Evolutionary conservation across 176 grass and related monocot genomes (phyloP), one percentile per base, ranked within the genome.

Genomic region (Zea luxurians): DNA sequence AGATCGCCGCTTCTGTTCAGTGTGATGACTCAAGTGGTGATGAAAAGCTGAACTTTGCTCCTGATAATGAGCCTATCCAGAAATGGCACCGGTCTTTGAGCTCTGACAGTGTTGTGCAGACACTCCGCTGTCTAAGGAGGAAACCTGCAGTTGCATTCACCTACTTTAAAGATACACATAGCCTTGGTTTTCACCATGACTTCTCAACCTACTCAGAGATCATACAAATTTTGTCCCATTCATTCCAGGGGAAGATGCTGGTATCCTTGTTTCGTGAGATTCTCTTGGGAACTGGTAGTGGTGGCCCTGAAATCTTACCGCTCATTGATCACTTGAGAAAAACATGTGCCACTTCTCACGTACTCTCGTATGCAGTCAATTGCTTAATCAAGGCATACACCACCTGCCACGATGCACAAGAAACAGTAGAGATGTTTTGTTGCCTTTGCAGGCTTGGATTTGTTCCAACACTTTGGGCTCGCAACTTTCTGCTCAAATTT

Each of bases 151-250:
- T 66, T 0, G 90, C 90, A 3, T 85, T 93, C 13, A 78, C 83
- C 59, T 97, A 89, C 83, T 93, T 97, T 73, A 91, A 83, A 40
- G 78, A 93, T 49, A 74, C 77, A 2, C 41, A 57, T 43, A 84
- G 68, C 52, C 48, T 84, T 36, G 90, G 93, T 20, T 93, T 97
- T 54, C 66, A 16, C 64, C 93, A 93, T 58, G 90, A 91, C 52
- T 43, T 71, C 5, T 80, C 86, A 8, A 89, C 90, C 27, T 93
- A 89, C 13, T 78, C 77, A 10, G 86, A 73, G 59, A 90, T 93
- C 21, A 77, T 93, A 41, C 60, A 64, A 3, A 83, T 91, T 4
- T 47, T 97, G 11, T 71, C 78, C 7, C 16, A 70, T 13, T 87
- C 86, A 21, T 21, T 34, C 20, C 80, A 77, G 64, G 65, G 81